phyloP scores from a whole-genome alignment of 1,139 yeast species.

The Arxiozyma heterogenica region DNA sequence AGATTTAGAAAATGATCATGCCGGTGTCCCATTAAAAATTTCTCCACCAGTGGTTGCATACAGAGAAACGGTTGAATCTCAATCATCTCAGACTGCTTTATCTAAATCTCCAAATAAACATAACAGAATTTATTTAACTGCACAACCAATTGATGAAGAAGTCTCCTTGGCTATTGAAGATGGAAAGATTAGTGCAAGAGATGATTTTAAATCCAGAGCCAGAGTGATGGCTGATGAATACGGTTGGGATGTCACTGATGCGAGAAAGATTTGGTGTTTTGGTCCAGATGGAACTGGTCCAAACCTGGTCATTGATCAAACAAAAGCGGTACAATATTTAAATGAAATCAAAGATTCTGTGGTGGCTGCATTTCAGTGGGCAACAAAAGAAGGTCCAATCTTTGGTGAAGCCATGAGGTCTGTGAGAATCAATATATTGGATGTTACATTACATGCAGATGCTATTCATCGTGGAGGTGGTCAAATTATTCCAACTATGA shows the following conservation, averaged over 20 bases:
- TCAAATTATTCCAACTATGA: constrained; percentile 99
- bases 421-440: constrained; percentile 94
- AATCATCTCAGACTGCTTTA: constrained; percentile 90
- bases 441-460: constrained; percentile 99
- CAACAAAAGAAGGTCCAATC: constrained; percentile 98
- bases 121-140: constrained; percentile 98
- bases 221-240: constrained; percentile 97
- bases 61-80: constrained; percentile 95
- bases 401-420: constrained; percentile 95
- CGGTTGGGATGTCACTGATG: constrained; percentile 99
- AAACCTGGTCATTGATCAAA: constrained; percentile 97
- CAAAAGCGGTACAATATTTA: constrained; percentile 99
- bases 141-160: constrained; percentile 94
- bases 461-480: constrained; percentile 99
- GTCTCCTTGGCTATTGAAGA: constrained; percentile 82
- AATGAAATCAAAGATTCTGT: constrained; percentile 98
- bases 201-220: constrained; percentile 98
- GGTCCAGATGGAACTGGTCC: constrained; percentile 99
- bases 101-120: constrained; percentile 99
- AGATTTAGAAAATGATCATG: constrained; percentile 98
- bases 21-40: constrained; percentile 96
- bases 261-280: constrained; percentile 99
- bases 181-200: constrained; percentile 90
- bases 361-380: constrained; percentile 99
- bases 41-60: constrained; percentile 97